Base-by-base conservation (phyloP, 2,329 filamentous ascomycete species). In the Neoscytalidium dimidiatum region DNA sequence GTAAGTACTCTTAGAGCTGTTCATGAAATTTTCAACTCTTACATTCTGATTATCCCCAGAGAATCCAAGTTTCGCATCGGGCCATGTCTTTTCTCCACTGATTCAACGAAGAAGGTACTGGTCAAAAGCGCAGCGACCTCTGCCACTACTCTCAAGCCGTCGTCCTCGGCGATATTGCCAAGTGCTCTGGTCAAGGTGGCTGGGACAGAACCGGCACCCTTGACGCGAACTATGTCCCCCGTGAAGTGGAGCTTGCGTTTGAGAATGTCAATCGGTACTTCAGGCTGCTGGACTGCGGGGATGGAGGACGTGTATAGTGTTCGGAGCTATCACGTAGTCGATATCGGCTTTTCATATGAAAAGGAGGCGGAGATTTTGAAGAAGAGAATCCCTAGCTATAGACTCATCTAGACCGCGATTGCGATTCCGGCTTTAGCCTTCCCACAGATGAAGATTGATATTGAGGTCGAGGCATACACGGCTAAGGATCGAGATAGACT, bases 391-490 rank as follows among this genome's bases (percentile, higher is more conserved):
- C 84, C 84, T 0, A 70, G 82, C 33, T 84, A 87, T 68, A 70
- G 80, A 66, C 85, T 85, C 0, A 75, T 85, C 1, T 85, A 83
- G 83, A 88, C 85, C 0, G 78, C 74, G 64, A 74, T 88, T 14
- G 85, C 82, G 0, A 85, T 88, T 1, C 68, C 75, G 1, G 69
- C 75, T 35, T 71, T 88, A 6, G 85, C 76, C 0, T 72, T 78
- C 64, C 78, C 80, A 29, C 79, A 78, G 33, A 88, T 88, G 86
- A 72, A 77, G 23, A 79, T 88, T 3, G 86, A 88, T 75, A 84
- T 88, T 72, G 86, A 88, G 72, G 85, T 86, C 2, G 53, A 58
- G 35, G 53, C 53, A 7, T 58, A 43, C 35, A 26, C 26, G 14
- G 48, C 35, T 38, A 4, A 14, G 35, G 17, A 38, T n/a, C n/a